Percentiles rank a stretch among this genome's conserved stretches.
phyloP scores from a whole-genome alignment of 2,329 filamentous ascomycete species.

The Fusarium sp. region DNA sequence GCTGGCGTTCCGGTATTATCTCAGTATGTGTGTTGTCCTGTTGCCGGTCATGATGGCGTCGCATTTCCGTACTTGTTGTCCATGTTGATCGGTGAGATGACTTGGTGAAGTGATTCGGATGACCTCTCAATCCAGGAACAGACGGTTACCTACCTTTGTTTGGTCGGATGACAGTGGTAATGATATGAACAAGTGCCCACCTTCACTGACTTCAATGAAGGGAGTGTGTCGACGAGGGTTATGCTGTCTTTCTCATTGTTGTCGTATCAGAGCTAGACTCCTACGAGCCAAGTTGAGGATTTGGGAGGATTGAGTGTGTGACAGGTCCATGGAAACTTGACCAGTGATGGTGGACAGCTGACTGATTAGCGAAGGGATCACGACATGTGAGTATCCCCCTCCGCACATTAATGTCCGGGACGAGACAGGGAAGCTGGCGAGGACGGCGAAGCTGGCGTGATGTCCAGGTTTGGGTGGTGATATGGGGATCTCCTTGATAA shows the following conservation, averaged over 20 bases:
- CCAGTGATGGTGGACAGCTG: not conserved
- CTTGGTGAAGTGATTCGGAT: not conserved
- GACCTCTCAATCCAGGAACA: not conserved
- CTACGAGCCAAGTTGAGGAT: not conserved
- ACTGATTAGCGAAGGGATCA: not conserved
- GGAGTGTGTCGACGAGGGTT: not conserved
- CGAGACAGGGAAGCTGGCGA: not conserved
- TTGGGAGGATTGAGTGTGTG: not conserved
- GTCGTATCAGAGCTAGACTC: not conserved
- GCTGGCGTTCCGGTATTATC: not conserved
- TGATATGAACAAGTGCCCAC: not conserved
- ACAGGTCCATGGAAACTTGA: not conserved
- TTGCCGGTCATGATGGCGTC: not conserved
- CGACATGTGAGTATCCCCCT: constrained; percentile 2
- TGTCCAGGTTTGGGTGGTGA: constrained; percentile 9
- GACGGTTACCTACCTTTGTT: not conserved
- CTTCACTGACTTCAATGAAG: not conserved
- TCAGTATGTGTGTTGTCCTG: not conserved
- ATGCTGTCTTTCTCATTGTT: not conserved
- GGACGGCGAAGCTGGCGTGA: constrained; percentile 8
- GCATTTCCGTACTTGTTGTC: not conserved
- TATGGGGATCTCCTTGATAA: not conserved
- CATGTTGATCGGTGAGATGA: not conserved
- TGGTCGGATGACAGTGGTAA: not conserved
- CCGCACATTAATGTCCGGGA: constrained; percentile 29